These are phyloP conservation scores for Sclerotinia sclerotiorum DNA, from an alignment of 2,329 filamentous ascomycete genomes.

Conservation along the genomic window DNA sequence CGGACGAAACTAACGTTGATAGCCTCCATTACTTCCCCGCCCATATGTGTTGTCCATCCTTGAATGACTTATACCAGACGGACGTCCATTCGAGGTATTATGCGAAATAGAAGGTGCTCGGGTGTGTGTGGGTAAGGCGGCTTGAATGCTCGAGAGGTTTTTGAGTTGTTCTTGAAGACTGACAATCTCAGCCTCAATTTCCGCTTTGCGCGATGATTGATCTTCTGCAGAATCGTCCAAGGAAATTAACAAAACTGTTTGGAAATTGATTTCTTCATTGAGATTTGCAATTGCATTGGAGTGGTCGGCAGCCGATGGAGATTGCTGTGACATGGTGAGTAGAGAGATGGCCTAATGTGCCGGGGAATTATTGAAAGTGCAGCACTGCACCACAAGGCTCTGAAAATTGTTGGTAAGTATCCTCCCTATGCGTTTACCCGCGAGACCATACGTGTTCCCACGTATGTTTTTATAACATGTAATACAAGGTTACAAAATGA, in stretches of 20 bases:
- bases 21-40: background rate
- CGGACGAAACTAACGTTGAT: slow-evolving; percentile 15
- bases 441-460: slow-evolving; percentile 2
- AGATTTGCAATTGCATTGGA: slow-evolving; percentile 37
- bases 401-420: slow-evolving; percentile 3
- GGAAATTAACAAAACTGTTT: slow-evolving; percentile 47
- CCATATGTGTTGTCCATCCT: slow-evolving; percentile 4
- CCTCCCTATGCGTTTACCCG: slow-evolving; percentile 16
- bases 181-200: background rate
- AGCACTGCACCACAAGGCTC: slow-evolving; percentile 1
- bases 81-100: background rate
- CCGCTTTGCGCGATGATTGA: slow-evolving; percentile 22
- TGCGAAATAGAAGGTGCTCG: background rate
- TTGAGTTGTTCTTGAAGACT: background rate
- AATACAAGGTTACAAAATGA: slow-evolving; percentile 4
- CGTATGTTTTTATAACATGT: slow-evolving; percentile 6
- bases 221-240: slow-evolving; percentile 40
- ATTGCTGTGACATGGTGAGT: slow-evolving; percentile 21
- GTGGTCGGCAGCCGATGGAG: background rate
- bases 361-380: background rate
- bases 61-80: background rate
- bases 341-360: background rate
- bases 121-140: background rate
- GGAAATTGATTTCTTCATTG: slow-evolving; percentile 46
- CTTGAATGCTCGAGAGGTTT: background rate